phyloP scores from a whole-genome alignment of 176 grass and related monocot genomes.

The Avena insularis region DNA sequence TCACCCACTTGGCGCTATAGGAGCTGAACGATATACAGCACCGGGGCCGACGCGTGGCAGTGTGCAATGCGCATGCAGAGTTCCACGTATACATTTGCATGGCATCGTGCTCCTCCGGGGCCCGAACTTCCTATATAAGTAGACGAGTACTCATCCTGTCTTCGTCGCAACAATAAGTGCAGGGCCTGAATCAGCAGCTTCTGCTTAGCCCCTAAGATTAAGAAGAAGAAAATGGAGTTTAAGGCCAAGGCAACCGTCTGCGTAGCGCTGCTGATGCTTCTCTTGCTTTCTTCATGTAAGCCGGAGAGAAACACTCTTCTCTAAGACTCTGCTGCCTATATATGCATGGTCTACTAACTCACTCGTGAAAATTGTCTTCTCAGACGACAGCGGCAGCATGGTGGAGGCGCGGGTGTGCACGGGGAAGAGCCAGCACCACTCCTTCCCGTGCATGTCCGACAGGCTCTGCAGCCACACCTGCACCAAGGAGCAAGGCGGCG shows the following conservation, averaged over 20 bases:
- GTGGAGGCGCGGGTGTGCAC: conserved; percentile 47
- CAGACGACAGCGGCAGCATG: background rate
- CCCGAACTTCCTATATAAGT: background rate
- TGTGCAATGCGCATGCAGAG: background rate
- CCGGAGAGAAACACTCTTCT: background rate
- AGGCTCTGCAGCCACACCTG: conserved; percentile 8
- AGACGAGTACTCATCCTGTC: background rate
- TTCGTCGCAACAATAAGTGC: background rate
- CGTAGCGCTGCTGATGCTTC: conserved; percentile 36
- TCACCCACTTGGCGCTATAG: too few relatives aligned
- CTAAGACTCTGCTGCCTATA: background rate
- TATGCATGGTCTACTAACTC: background rate
- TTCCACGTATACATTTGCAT: background rate
- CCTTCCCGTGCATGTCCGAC: conserved; percentile 44
- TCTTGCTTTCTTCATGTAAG: conserved; percentile 26
- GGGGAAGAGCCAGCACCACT: conserved; percentile 49
- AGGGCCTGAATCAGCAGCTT: background rate
- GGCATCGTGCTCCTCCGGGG: background rate
- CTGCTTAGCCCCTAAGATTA: background rate
- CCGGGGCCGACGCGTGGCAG: too few relatives aligned
- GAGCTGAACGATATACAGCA: too few relatives aligned
- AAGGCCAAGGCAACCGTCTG: conserved; percentile 28
- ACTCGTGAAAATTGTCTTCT: background rate
- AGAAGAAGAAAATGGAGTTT: conserved; percentile 32
- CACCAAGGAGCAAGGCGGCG: background rate